Evolutionary conservation across 768 basidiomycete species (phyloP).

Genomic region (Xanthoconium purpureum): DNA sequence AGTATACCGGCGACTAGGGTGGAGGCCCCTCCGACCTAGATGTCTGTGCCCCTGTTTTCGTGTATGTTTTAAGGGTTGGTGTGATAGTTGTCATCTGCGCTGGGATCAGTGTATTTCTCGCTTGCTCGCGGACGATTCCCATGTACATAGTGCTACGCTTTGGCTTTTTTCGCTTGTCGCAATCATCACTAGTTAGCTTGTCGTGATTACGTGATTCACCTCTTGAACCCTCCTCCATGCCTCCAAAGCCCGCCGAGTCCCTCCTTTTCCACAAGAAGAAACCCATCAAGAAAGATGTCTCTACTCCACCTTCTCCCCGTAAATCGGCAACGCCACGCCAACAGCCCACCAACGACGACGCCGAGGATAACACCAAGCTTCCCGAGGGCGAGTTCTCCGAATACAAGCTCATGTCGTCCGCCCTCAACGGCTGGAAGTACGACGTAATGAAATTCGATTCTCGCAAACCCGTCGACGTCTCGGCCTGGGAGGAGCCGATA

Average conservation of each 20-base stretch:
- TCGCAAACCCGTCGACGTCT: slow-evolving; percentile 66
- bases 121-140: slow-evolving; percentile 26
- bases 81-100: slow-evolving; percentile 20
- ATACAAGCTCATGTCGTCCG: slow-evolving; percentile 75
- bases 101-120: slow-evolving; percentile 22
- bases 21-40: slow-evolving; percentile 41
- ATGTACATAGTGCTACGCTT: slow-evolving; percentile 31
- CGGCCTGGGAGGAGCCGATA: slow-evolving; percentile 68
- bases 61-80: slow-evolving; percentile 12
- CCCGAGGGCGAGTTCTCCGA: slow-evolving; percentile 72
- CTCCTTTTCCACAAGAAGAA: slow-evolving; percentile 72
- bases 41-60: neutral
- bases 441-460: slow-evolving; percentile 91
- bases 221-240: slow-evolving; percentile 12
- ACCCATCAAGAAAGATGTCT: slow-evolving; percentile 30
- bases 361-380: slow-evolving; percentile 51
- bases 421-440: slow-evolving; percentile 85
- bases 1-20: slow-evolving; percentile 39
- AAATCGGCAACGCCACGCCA: slow-evolving; percentile 41
- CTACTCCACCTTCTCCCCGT: slow-evolving; percentile 23
- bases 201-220: slow-evolving; percentile 27
- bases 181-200: slow-evolving; percentile 6
- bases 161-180: slow-evolving; percentile 4
- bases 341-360: slow-evolving; percentile 45
- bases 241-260: slow-evolving; percentile 36